These are phyloP conservation scores for Lactarius tabidus DNA, from an alignment of 768 basidiomycete species.

Conservation along the genomic window DNA sequence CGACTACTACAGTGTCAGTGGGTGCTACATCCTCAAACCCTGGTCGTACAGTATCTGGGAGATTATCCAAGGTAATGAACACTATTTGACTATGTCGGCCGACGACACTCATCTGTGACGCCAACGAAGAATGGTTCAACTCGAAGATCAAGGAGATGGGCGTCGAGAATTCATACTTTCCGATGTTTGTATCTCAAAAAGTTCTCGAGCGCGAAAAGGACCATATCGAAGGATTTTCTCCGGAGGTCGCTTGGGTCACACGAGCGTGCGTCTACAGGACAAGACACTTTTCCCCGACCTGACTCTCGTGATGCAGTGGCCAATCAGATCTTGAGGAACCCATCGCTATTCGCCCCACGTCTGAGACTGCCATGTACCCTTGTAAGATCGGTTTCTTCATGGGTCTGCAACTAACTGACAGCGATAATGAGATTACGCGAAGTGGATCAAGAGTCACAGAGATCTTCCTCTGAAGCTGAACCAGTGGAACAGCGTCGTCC, in stretches of 20 bases:
- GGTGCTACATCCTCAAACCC: conserved; percentile 97
- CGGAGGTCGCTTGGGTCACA: conserved; percentile 99
- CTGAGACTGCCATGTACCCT: conserved; percentile 99
- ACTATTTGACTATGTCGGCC: neutral
- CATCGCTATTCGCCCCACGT: conserved; percentile 96
- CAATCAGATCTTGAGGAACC: conserved; percentile 93
- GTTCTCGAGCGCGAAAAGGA: conserved; percentile 96
- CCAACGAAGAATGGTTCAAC: conserved; percentile 84
- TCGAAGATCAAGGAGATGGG: conserved; percentile 86
- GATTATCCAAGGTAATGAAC: conserved; percentile 75
- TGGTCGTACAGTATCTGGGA: conserved; percentile 99
- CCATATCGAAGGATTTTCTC: conserved; percentile 98
- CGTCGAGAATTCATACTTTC: conserved; percentile 97
- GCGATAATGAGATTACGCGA: conserved; percentile 74
- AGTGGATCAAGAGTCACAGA: conserved; percentile 97
- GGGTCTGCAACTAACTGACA: neutral
- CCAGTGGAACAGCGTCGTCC: conserved; percentile 98
- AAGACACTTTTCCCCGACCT: neutral
- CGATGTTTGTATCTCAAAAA: conserved; percentile 93
- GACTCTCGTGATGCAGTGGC: conserved; percentile 49
- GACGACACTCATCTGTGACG: neutral
- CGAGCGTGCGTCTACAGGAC: conserved; percentile 62
- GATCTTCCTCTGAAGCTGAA: conserved; percentile 97
- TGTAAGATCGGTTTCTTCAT: conserved; percentile 49
- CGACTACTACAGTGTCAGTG: conserved; percentile 97